Evolutionary conservation across 129 eudicot genomes (phyloP), one percentile per base, ranked within the genome.

Genomic region (Kitagawia praeruptora): DNA sequence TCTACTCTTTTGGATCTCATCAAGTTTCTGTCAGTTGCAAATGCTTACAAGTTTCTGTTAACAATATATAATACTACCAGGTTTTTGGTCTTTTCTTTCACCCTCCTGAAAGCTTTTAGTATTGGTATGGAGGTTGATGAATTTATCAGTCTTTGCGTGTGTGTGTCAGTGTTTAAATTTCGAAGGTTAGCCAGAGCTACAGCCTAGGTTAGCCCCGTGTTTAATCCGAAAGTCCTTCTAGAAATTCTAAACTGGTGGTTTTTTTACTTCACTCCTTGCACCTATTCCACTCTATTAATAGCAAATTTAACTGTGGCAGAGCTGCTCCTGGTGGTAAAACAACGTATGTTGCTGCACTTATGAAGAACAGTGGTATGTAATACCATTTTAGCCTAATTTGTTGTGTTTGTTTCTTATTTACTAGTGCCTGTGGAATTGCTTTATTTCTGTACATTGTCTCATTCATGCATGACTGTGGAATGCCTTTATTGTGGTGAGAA

Each of bases 301-400:
- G 21, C 47, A 73, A 14, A 46, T 79, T 80, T 71, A 54, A 42
- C 28, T 84, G 8, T 64, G 90, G 80, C 80, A 92, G 97, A 82
- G 99, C 99, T 80, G 94, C 99, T 71, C 99, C 99, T 72, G 99
- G 99, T 86, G 98, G 98, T 80, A 95, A 95, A 92, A 92, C 98
- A 73, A 95, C 97, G 51, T 92, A 95, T 74, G 86, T 95, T 74
- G 94, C 97, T 78, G 94, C 97, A 40, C 90, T 95, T 18, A 95
- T 95, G 99, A 92, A 92, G 80, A 95, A 95, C 77, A 92, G 91
- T 80, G 99, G 99, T 94, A 87, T 27, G 81, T 38, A 53, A 37
- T 77, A 48, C 39, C 6, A 23, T 10, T 4, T 0, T 18, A 38
- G 54, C 77, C 46, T 23, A 23, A 8, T 28, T 11, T 75, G 78